phyloP scores from a whole-genome alignment of 257 asterid species.

The Solanum ossicruentum region DNA sequence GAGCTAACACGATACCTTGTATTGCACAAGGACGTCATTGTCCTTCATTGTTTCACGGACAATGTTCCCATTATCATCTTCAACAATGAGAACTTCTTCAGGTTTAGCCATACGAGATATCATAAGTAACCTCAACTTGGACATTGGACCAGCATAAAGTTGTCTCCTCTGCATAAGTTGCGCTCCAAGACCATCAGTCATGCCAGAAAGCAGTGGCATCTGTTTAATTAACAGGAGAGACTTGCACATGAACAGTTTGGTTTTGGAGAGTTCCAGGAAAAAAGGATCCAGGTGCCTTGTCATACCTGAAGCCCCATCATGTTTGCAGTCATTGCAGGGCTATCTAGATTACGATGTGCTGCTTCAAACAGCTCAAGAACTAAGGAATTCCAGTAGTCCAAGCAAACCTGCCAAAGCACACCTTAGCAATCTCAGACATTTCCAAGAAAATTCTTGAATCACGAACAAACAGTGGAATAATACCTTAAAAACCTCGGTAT shows the following conservation, averaged over 20 bases:
- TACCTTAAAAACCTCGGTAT: conserved; percentile 99
- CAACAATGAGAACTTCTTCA: conserved; percentile 94
- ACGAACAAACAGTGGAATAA: not conserved
- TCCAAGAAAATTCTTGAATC: not conserved
- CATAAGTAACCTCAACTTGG: conserved; percentile 84
- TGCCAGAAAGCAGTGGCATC: conserved; percentile 54
- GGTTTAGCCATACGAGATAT: conserved; percentile 99
- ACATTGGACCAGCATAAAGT: conserved; percentile 83
- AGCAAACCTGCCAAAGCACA: conserved; percentile 61
- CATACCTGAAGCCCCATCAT: conserved; percentile 85
- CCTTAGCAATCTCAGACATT: not conserved
- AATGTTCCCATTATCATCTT: conserved; percentile 97
- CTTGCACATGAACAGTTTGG: not conserved
- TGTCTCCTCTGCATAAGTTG: conserved; percentile 77
- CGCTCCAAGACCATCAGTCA: conserved; percentile 73
- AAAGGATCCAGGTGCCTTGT: not conserved
- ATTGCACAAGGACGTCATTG: conserved; percentile 93
- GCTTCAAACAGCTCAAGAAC: conserved; percentile 90
- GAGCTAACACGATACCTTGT: conserved; percentile 44
- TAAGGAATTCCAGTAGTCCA: conserved; percentile 92
- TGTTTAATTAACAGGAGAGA: conserved; percentile 22
- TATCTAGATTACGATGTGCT: conserved; percentile 67
- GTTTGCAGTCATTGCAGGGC: conserved; percentile 49
- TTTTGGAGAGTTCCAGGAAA: not conserved
- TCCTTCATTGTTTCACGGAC: conserved; percentile 99